Evolutionary conservation across 345 rosid genomes (phyloP), one percentile per base, ranked within the genome.

Genomic region (Salix suchowensis): DNA sequence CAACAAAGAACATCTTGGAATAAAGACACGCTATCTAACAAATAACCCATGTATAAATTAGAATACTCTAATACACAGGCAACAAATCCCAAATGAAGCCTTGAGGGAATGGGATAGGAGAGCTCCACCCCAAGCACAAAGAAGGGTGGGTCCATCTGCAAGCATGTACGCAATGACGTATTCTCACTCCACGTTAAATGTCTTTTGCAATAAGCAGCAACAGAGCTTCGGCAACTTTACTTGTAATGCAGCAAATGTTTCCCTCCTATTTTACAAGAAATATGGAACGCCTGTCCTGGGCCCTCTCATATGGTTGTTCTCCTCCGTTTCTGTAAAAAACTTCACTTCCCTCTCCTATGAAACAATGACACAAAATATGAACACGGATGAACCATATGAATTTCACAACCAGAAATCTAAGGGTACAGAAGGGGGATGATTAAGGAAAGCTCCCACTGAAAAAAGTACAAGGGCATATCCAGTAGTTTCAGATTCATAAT

Each of bases 281-380:
- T 96, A 96, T 4, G 99, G 98, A 74, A 93, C 97, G 67, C 99
- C 98, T 64, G 99, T 91, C 81, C 99, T 89, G 39, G 99, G 99
- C 70, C 99, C 99, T 85, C 99, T 92, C 99, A 93, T 96, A 84
- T 93, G 99, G 80, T 91, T 93, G 89, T 96, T 96, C 91, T 96
- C 99, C 81, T 96, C 99, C 0, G 99, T 96, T 85, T 96, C 97
- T 1, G 98, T 96, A 86, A 96, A 96, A 79, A 96, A 93, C 82
- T 93, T 93, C 80, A 96, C 99, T 79, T 93, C 99, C 71, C 98
- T 92, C 87, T 96, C 99, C 99, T 96, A 60, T 67, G 23, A 73
- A 34, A 24, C 24, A 24, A 80, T 62, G 18, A 82, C 54, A 73
- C 34, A 26, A 8, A 46, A 52, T 70, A 60, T 7, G 32, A 39